Conservation (phyloP, 176 grass and related monocot genomes). For the Dendrocalamus sinicus region DNA sequence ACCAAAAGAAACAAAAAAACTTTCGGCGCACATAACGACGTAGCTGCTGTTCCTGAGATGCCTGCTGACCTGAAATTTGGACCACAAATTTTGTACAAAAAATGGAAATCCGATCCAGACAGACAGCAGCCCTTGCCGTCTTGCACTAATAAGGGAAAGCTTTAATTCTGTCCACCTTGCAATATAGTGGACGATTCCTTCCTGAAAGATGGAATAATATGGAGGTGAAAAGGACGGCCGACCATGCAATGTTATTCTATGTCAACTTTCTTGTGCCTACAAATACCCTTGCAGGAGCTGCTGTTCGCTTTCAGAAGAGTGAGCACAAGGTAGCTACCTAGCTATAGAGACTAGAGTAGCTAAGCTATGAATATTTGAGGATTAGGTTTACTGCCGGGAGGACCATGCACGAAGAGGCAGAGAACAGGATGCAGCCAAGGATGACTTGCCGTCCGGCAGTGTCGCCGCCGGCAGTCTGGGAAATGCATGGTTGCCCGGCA, state of each 20-base stretch:
- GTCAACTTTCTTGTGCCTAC: not conserved
- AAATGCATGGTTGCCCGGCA: no score
- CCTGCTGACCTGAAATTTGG: not conserved
- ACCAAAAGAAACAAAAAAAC: not conserved
- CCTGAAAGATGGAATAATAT: not conserved
- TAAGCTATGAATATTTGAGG: no score
- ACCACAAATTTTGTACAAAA: not conserved
- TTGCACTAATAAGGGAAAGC: not conserved
- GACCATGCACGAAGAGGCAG: no score
- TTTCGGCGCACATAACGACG: not conserved
- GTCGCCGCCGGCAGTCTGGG: no score
- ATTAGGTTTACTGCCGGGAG: no score
- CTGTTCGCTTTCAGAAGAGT: not conserved
- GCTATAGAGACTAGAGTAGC: not conserved
- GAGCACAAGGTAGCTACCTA: not conserved
- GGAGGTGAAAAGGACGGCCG: not conserved
- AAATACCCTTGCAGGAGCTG: not conserved
- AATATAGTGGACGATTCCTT: not conserved
- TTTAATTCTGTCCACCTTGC: not conserved
- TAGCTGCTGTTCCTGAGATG: not conserved
- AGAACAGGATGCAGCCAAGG: no score
- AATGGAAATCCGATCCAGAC: not conserved
- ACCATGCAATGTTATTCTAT: slow-evolving; percentile 1
- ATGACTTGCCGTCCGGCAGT: no score
- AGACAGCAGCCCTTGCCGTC: not conserved